Percentiles rank a stretch among this genome's conserved stretches.
Evolutionary conservation across 2,329 filamentous ascomycete genomes (phyloP).

Genomic region (Thermoascus crustaceus): DNA sequence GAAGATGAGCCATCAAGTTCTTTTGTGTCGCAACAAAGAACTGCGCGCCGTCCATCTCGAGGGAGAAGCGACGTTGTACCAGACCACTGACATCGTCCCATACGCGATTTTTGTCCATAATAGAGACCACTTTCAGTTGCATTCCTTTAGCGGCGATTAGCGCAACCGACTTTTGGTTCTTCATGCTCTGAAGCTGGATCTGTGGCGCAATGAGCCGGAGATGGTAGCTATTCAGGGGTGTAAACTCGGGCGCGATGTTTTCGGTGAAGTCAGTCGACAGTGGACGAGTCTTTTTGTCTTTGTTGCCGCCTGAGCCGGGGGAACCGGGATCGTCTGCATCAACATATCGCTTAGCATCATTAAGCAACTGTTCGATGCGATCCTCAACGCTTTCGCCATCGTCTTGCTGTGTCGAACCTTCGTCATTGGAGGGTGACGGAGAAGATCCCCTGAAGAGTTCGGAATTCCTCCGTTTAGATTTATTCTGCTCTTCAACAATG

Average conservation of each 20-base stretch:
- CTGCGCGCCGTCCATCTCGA: slow-evolving; percentile 95
- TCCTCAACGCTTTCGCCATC: slow-evolving; percentile 67
- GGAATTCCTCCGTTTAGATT: slow-evolving; percentile 48
- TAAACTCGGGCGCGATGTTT: slow-evolving; percentile 80
- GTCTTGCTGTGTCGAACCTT: slow-evolving; percentile 39
- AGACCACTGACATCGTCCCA: slow-evolving; percentile 90
- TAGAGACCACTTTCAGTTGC: slow-evolving; percentile 94
- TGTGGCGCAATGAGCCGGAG: slow-evolving; percentile 92
- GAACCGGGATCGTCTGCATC: slow-evolving; percentile 54
- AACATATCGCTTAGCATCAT: slow-evolving; percentile 76
- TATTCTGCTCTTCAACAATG: slow-evolving; percentile 89
- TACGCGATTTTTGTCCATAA: slow-evolving; percentile 93
- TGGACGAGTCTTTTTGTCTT: slow-evolving; percentile 20
- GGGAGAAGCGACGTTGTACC: slow-evolving; percentile 85
- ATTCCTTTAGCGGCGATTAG: slow-evolving; percentile 96
- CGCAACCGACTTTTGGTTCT: slow-evolving; percentile 93
- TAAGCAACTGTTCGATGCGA: slow-evolving; percentile 74
- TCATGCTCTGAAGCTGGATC: slow-evolving; percentile 96
- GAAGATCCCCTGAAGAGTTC: slow-evolving; percentile 23
- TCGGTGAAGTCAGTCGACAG: slow-evolving; percentile 49
- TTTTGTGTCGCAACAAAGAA: slow-evolving; percentile 96
- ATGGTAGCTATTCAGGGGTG: slow-evolving; percentile 87
- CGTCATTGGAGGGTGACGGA: slow-evolving; percentile 20
- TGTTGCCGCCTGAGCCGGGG: slow-evolving; percentile 30
- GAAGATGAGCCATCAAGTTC: slow-evolving; percentile 77